These are phyloP conservation scores for Pseudozyma sp. DNA, from an alignment of 1,284 basidiomycete genomes.

Conservation along the genomic window DNA sequence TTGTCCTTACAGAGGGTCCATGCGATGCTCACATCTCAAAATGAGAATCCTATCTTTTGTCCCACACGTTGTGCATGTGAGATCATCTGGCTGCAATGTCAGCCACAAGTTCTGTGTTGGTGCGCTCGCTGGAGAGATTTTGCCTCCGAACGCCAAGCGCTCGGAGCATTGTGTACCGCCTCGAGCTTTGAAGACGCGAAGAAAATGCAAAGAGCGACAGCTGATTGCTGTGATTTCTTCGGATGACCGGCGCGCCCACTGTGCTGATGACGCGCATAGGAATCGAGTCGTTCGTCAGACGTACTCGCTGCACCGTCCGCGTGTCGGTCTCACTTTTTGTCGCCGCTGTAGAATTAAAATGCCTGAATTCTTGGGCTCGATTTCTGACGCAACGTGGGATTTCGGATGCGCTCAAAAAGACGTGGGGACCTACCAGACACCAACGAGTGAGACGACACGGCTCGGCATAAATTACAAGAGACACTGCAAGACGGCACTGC, in stretches of 20 bases:
- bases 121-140: no score
- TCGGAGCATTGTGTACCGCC: conserved; percentile 1
- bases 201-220: not conserved
- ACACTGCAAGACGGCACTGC: not conserved
- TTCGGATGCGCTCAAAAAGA: no score
- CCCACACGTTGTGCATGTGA: no score
- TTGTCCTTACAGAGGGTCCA: not conserved
- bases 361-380: not conserved
- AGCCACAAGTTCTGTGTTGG: no score
- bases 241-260: no score
- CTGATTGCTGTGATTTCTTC: not conserved
- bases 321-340: conserved; percentile 3
- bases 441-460: not conserved
- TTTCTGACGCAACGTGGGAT: no score
- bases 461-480: not conserved
- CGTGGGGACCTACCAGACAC: no score
- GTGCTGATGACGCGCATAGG: not conserved
- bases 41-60: no score
- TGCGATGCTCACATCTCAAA: not conserved
- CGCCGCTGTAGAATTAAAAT: not conserved
- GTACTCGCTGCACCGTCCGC: no score
- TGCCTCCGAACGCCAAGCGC: not conserved
- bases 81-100: no score
- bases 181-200: not conserved
- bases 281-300: no score